These are phyloP conservation scores for Hibiscus trionum DNA, from an alignment of 345 rosid species.

Conservation along the genomic window DNA sequence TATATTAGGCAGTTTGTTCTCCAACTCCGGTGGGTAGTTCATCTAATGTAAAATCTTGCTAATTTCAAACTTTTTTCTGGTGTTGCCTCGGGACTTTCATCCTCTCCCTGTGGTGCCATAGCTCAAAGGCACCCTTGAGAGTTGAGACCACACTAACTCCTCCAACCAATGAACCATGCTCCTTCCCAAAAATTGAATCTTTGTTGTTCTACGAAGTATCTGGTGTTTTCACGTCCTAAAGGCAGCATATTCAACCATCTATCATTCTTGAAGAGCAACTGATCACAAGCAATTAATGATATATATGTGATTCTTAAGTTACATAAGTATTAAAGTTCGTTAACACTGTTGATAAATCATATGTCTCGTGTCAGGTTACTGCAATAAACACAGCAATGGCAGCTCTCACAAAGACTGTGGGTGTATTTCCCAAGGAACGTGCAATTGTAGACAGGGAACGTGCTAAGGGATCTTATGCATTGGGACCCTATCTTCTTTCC, in stretches of 20 bases:
- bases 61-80: neutral
- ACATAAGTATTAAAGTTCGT: neutral
- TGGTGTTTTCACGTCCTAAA: neutral
- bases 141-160: neutral
- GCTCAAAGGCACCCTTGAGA: neutral
- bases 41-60: neutral
- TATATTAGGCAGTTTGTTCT: neutral
- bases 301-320: neutral
- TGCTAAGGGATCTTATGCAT: constrained; percentile 74
- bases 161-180: neutral
- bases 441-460: constrained; percentile 91
- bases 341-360: neutral
- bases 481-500: constrained; percentile 92
- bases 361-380: constrained; percentile 50
- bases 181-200: neutral
- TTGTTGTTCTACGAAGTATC: neutral
- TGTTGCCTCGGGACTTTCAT: neutral
- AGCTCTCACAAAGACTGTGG: constrained; percentile 95
- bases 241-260: neutral
- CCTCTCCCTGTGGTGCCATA: neutral
- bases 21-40: neutral
- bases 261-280: neutral
- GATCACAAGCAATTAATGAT: neutral
- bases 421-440: constrained; percentile 97
- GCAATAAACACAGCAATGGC: constrained; percentile 99